Base-by-base conservation (phyloP, 192 early-diverging fungal genomes). In the Coemansia sp. region DNA sequence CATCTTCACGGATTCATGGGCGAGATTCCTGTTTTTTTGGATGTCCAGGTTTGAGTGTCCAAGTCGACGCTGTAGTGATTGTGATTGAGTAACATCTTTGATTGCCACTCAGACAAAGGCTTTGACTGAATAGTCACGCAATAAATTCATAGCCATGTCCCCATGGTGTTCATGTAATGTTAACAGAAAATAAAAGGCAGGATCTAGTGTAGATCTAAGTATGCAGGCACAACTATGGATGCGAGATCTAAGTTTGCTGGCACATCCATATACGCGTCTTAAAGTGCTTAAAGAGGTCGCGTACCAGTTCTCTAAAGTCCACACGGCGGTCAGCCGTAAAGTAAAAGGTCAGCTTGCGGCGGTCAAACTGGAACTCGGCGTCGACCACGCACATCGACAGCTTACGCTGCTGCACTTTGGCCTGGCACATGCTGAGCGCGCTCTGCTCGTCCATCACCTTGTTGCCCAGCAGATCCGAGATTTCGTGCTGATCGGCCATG, bases 261-360 rank as follows among this genome's bases (percentile, higher is more conserved):
- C 70, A 89, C 93, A 96, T 94, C 96, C 96, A 98, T 69, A 98
- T 96, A 45, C 96, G 90, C 17, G 96, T 95, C 76, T 98, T 98
- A 80, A 95, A 97, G 49, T 94, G 89, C 75, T 96, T 97, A 79
- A 97, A 98, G 59, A 97, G 85, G 47, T 96, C 94, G 45, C 94
- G 86, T 60, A 97, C 94, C 63, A 98, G 84, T 76, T 97, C 95
- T 54, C 94, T 87, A 77, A 98, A 98, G 76, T 98, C 95, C 57
- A 98, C 92, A 35, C 96, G 88, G 67, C 91, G 87, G 47, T 94
- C 93, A 10, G 94, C 93, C 5, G 91, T 87, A 82, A 95, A 98
- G 73, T 95, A 95, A 54, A 97, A 98, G 1, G 95, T 97, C 50
- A 98, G 82, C 85, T 98, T 98, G 65, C 93, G 88, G 15, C 96